Base-by-base conservation (phyloP, 2,329 filamentous ascomycete species). In the Penicillium sp. region DNA sequence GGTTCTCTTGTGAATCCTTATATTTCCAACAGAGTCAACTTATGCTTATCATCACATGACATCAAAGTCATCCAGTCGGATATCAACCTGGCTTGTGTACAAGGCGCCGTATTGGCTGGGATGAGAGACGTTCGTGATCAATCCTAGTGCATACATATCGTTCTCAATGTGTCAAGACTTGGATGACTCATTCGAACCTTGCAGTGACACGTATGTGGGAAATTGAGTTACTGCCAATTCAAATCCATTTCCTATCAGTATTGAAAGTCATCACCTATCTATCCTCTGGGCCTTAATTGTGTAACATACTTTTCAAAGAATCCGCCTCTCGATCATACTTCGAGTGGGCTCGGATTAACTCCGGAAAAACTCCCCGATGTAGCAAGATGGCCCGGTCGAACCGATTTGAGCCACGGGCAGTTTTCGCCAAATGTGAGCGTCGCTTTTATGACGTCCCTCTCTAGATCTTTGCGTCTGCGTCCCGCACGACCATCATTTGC, bases 381-480 rank as follows among this genome's bases (percentile, higher is more conserved):
- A 57, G 61, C 54, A 58, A 56, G 53, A 65, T 57, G 16, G 19
- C 26, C 63, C 64, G 63, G 50, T 35, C 26, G 31, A 52, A 50
- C 55, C 48, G 49, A 50, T 55, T 63, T 43, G 54, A 52, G 58
- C 48, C 55, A 60, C 57, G 22, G 29, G 33, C 51, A 53, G 48
- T 56, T 57, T 49, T 59, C 57, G 54, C 52, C 54, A 50, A 56
- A 46, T 51, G 54, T 55, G 59, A 52, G 49, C 51, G 57, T 53
- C 55, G 59, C 55, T 63, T 73, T 66, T 65, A 74, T 74, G 72
- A 68, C 65, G 68, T 64, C 55, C 60, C 52, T 63, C 56, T 52
- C 50, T 8, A 37, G 41, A 37, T 47, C 66, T 60, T 59, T 59
- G 51, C 61, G 66, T 56, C 53, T 64, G 52, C 66, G 66, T 66